Base-by-base conservation (phyloP, 2,329 filamentous ascomycete genomes). In the Ilyonectria sp. region DNA sequence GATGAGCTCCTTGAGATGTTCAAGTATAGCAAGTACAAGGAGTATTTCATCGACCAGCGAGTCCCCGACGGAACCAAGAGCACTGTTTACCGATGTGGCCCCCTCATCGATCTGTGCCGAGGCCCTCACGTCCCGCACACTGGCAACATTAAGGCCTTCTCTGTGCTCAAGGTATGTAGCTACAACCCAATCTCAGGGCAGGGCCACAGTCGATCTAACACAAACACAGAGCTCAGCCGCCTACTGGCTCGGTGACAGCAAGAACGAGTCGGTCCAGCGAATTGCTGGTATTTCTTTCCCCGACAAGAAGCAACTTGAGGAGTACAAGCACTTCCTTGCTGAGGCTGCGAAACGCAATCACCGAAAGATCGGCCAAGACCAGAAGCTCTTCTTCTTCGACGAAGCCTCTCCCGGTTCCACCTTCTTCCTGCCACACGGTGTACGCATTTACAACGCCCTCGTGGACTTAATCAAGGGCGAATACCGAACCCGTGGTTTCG, bases 261-360 rank as follows among this genome's bases (percentile, higher is more conserved):
- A 92, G 78, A 98, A 98, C 80, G 95, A 98, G 82, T 97, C 95
- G 31, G 88, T 99, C 52, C 96, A 99, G 83, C 92, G 96, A 78
- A 97, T 99, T 76, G 97, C 98, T 76, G 96, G 96, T 82, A 92
- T 99, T 65, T 97, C 94, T 6, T 99, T 90, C 82, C 95, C 95
- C 4, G 94, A 97, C 82, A 98, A 99, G 89, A 97, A 97, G 84
- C 89, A 91, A 76, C 93, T 99, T 84, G 91, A 93, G 53, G 94
- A 97, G 77, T 94, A 98, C 85, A 91, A 97, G 84, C 94, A 95
- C 78, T 97, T 97, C 83, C 88, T 99, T 33, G 95, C 97, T 77
- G 96, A 99, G 83, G 96, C 96, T n/a, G 95, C 96, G 69, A 97
- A 97, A 87, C 92, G 96, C 71, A 96, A 98, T 78, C 96, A 99